Percentiles rank a stretch among this genome's conserved stretches.
Conservation (phyloP, 495 filamentous ascomycete species). For the Podospora australis region DNA sequence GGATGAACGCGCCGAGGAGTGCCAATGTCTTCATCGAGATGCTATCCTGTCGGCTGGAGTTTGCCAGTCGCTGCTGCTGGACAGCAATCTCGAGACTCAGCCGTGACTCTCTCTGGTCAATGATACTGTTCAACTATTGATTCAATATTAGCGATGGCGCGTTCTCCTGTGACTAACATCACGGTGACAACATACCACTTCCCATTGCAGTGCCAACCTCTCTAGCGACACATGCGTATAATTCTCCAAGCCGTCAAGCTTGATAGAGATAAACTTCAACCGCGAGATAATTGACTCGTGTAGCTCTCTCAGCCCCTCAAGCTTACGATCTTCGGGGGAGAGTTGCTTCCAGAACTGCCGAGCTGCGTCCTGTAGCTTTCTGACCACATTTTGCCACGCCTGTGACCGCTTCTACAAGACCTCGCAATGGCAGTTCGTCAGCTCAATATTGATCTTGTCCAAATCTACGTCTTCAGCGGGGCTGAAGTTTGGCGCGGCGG, state of each 20-base stretch:
- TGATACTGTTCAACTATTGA: slow-evolving; percentile 27
- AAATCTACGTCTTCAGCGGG: slow-evolving; percentile 25
- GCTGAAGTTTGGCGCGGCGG: slow-evolving; percentile 17
- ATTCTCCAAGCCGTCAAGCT: slow-evolving; percentile 30
- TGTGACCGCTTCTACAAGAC: slow-evolving; percentile 32
- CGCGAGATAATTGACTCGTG: slow-evolving; percentile 22
- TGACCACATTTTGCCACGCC: slow-evolving; percentile 25
- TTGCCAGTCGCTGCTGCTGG: slow-evolving; percentile 28
- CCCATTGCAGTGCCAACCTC: slow-evolving; percentile 28
- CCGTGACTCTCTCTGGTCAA: slow-evolving; percentile 29
- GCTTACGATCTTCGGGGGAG: slow-evolving; percentile 1
- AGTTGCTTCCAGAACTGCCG: slow-evolving; percentile 13
- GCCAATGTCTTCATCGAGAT: neutral
- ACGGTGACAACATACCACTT: slow-evolving; percentile 21
- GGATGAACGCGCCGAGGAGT: neutral
- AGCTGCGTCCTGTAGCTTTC: slow-evolving; percentile 15
- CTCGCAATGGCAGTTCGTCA: slow-evolving; percentile 28
- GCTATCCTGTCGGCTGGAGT: neutral
- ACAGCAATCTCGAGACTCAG: slow-evolving; percentile 33
- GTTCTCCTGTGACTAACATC: neutral
- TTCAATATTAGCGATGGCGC: neutral
- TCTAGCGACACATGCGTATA: slow-evolving; percentile 31
- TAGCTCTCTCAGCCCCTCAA: neutral
- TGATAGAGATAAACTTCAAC: slow-evolving; percentile 26
- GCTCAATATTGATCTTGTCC: slow-evolving; percentile 26